Base-by-base conservation (phyloP, 495 filamentous ascomycete genomes). In the Niebla homalea region DNA sequence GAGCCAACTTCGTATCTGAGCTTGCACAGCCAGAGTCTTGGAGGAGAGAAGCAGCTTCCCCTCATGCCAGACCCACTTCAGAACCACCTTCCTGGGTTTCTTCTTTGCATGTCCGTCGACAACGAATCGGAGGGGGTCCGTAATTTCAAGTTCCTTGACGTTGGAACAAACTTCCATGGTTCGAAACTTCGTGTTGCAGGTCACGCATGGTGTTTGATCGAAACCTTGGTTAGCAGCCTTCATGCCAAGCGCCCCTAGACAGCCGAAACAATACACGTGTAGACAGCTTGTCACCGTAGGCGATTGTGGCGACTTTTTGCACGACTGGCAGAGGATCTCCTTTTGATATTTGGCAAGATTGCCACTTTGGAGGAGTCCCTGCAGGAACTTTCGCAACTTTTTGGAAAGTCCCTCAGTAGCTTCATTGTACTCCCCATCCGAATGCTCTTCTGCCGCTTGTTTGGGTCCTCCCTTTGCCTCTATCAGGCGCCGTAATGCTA, bases 221-320 rank as follows among this genome's bases (percentile, higher is more conserved):
- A 48, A 37, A 2, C 55, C 58, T 0, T 46, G 20, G 1, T 43
- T 45, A 2, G 58, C 56, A 7, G 61, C 55, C 36, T 60, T 40
- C 2, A 59, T 11, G 4, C 38, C 18, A n/a, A 71, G 47, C 15
- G 19, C 26, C 0, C 50, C 16, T 15, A 71, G 66, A 52, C 75
- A 77, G 7, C 60, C 61, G 8, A 59, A 21, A 53, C 74, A 79
- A 41, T 71, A 74, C 2, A 73, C 47, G 43, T 79, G 75, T 18
- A 59, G 41, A 54, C 75, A 79, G 6, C 58, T 57, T 0, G 73
- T 75, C 8, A 76, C 43, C 2, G 60, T 54, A 1, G 64, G 59
- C 0, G 62, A 51, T 0, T 61, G 53, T 0, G 68, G 62, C 1
- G 36, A 5, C 1, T 58, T 18, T 0, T 44, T 23, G 54, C 75